Evolutionary conservation across 2,329 filamentous ascomycete species (phyloP).

Genomic region (Ascochyta viciae-villosae): DNA sequence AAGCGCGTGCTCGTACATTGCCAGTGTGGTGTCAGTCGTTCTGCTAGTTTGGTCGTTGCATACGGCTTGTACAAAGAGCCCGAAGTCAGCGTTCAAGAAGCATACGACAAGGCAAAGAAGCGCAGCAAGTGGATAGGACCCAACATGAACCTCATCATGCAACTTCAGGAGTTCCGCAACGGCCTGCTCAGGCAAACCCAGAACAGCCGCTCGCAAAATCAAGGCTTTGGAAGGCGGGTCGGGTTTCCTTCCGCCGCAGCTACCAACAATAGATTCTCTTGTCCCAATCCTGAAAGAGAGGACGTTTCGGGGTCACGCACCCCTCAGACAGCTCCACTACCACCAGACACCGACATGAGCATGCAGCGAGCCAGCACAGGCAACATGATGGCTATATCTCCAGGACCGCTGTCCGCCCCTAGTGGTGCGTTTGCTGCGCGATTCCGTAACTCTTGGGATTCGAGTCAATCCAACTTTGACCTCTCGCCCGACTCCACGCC

Average conservation of each 20-base stretch:
- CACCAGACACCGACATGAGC: conserved; percentile 57
- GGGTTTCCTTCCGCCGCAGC: conserved; percentile 38
- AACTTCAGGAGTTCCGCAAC: conserved; percentile 76
- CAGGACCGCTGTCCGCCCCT: conserved; percentile 51
- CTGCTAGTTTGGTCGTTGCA: conserved; percentile 84
- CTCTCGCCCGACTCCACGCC: conserved; percentile 40
- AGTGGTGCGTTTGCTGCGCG: conserved; percentile 46
- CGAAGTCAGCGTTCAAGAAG: conserved; percentile 78
- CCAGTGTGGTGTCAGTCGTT: conserved; percentile 85
- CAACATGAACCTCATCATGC: conserved; percentile 93
- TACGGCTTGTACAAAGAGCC: conserved; percentile 84
- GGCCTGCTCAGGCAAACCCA: conserved; percentile 52
- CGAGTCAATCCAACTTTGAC: conserved; percentile 45
- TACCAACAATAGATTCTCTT: conserved; percentile 38
- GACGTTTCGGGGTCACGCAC: conserved; percentile 42
- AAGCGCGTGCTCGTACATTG: conserved; percentile 85
- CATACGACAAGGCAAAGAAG: conserved; percentile 79
- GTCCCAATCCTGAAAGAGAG: conserved; percentile 40
- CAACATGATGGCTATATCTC: conserved; percentile 51
- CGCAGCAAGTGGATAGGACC: conserved; percentile 88
- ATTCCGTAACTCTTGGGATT: conserved; percentile 52
- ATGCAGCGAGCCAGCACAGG: conserved; percentile 54
- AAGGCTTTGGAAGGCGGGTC: conserved; percentile 42
- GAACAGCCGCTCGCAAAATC: conserved; percentile 37
- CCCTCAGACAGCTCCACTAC: conserved; percentile 48